These are phyloP conservation scores for Lactarius quietus DNA, from an alignment of 768 basidiomycete genomes.

Conservation along the genomic window DNA sequence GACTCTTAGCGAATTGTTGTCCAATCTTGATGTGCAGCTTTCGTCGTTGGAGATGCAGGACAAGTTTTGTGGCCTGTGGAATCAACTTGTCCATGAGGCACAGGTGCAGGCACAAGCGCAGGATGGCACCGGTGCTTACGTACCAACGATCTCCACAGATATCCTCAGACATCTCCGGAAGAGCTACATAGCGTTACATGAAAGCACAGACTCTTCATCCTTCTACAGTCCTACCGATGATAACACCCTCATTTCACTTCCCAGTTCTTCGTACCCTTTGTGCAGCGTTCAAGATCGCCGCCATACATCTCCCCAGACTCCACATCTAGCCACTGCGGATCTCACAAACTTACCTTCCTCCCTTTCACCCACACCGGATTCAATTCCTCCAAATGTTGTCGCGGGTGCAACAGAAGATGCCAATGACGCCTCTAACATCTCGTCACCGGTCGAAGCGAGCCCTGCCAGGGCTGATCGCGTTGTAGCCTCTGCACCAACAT, in stretches of 20 bases:
- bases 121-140: neutral
- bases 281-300: neutral
- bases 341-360: neutral
- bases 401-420: neutral
- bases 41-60: slow-evolving; percentile 6
- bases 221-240: neutral
- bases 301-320: neutral
- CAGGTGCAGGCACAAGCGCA: neutral
- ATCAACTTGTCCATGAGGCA: neutral
- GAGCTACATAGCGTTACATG: neutral
- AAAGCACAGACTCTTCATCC: neutral
- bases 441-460: no score
- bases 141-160: neutral
- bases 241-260: neutral
- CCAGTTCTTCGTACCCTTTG: neutral
- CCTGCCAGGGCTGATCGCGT: neutral
- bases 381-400: neutral
- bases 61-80: slow-evolving; percentile 5
- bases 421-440: no score
- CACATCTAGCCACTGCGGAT: neutral
- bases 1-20: neutral
- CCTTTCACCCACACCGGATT: neutral
- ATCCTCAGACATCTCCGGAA: neutral
- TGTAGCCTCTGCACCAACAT: neutral
- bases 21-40: neutral